phyloP scores from a whole-genome alignment of 2,329 filamentous ascomycete species.

The Aspergillus luchuensis region DNA sequence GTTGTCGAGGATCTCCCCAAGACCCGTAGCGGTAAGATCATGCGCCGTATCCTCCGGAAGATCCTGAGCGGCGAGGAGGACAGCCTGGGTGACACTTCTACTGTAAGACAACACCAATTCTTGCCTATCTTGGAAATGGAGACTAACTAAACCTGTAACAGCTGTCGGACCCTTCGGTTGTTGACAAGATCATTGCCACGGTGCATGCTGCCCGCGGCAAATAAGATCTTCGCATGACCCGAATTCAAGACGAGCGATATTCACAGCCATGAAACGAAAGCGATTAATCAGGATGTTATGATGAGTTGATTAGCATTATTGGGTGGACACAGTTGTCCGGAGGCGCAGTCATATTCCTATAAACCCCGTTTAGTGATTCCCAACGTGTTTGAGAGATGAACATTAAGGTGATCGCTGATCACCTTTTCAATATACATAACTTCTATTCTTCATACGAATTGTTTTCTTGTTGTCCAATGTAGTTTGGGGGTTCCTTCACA shows the following conservation, averaged over 20 bases:
- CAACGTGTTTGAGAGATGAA: constrained; percentile 4
- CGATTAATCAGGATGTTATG: constrained; percentile 5
- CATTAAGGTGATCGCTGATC: neutral
- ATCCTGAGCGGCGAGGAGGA: constrained; percentile 96
- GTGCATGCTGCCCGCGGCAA: constrained; percentile 62
- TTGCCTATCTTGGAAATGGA: neutral
- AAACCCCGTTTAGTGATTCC: constrained; percentile 9
- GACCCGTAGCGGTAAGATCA: constrained; percentile 98
- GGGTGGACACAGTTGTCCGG: constrained; percentile 1
- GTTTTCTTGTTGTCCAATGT: too few relatives aligned
- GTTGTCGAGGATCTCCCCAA: constrained; percentile 93
- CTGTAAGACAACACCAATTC: constrained; percentile 60
- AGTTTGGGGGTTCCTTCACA: too few relatives aligned
- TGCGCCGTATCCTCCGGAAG: constrained; percentile 96
- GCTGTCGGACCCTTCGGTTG: constrained; percentile 86
- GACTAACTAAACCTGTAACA: constrained; percentile 39
- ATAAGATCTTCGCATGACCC: constrained; percentile 25
- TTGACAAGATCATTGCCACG: constrained; percentile 81
- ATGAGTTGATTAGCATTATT: constrained; percentile 2
- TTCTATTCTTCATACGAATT: neutral
- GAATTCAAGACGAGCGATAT: constrained; percentile 6
- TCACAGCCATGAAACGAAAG: constrained; percentile 5
- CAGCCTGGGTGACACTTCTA: constrained; percentile 88
- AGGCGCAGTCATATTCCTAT: constrained; percentile 7
- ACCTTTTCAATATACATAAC: neutral